Base-by-base conservation (phyloP, 805 yeast genomes). In the Hanseniaspora meyeri region DNA sequence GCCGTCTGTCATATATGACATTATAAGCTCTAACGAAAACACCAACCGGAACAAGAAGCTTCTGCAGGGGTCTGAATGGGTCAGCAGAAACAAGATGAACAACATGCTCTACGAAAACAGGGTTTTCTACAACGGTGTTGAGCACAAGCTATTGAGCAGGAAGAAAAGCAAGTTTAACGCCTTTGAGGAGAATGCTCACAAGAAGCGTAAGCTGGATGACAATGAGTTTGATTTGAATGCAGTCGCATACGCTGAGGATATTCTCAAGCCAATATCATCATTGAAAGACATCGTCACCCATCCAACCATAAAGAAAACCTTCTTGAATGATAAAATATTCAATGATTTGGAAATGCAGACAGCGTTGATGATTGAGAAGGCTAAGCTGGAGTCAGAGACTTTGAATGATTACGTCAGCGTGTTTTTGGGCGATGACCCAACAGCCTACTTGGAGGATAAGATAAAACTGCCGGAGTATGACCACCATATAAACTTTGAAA, bases 381-480 rank as follows among this genome's bases (percentile, higher is more conserved):
- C 93, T 65, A 95, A 88, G 63, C 75, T 77, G 31, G 82, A 82
- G 38, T 85, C 86, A n/a, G 80, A 82, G 58, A 78, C 82, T 64
- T 72, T 89, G 54, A 78, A 84, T 46, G 80, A 80, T 63, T 73
- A 91, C 47, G 75, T 93, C 69, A 86, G 83, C 59, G 82, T 85
- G 0, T 80, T 91, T 62, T 73, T 91, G 51, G 96, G 97, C 4
- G 97, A 91, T 65, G 91, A 87, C 65, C 85, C 95, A 60, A 74
- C 74, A 46, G 81, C 80, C 56, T 69, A 84, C 42, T 72, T 80
- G 20, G 87, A 86, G 38, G 80, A 78, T 24, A 78, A 80, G 49
- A 67, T 90, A 68, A 78, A 80, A 27, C 72, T 89, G 37, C 84
- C 88, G 1, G 74, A 70, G 31, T 86, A 86, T 64, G 86, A 87